Conservation (phyloP, 352 stramenopile genomes). For the Phytophthora syringae region DNA sequence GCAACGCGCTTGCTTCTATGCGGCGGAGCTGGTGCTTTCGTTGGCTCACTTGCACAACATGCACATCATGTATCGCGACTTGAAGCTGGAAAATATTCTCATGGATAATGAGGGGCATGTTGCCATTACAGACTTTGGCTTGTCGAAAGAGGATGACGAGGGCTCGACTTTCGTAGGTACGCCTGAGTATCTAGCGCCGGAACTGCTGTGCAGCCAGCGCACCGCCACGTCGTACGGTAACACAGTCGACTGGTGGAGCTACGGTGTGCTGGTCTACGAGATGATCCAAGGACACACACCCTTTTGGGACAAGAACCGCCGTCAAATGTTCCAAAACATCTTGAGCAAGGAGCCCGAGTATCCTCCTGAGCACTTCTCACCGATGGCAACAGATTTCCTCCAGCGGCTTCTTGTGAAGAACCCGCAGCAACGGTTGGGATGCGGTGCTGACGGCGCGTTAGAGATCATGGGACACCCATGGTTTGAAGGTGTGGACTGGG, state of each 20-base stretch:
- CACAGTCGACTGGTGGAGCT: slow-evolving; percentile 91
- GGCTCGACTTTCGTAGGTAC: slow-evolving; percentile 86
- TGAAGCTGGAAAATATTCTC: slow-evolving; percentile 92
- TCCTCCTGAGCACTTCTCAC: slow-evolving; percentile 64
- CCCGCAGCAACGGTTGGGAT: slow-evolving; percentile 67
- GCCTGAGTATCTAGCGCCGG: slow-evolving; percentile 84
- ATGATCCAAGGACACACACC: slow-evolving; percentile 88
- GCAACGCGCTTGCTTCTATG: slow-evolving; percentile 82
- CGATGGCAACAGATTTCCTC: slow-evolving; percentile 70
- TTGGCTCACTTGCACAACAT: slow-evolving; percentile 86
- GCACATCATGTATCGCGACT: slow-evolving; percentile 91
- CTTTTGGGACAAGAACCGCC: slow-evolving; percentile 87
- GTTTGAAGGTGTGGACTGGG: slow-evolving; percentile 84
- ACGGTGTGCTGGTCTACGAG: slow-evolving; percentile 86
- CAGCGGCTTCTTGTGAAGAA: slow-evolving; percentile 80
- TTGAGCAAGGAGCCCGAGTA: slow-evolving; percentile 75
- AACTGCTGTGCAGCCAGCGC: slow-evolving; percentile 75
- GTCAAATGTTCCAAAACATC: slow-evolving; percentile 90
- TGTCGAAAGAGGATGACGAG: slow-evolving; percentile 88
- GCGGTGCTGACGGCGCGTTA: slow-evolving; percentile 57
- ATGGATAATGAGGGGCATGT: slow-evolving; percentile 88
- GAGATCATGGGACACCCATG: slow-evolving; percentile 88
- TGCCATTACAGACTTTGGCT: slow-evolving; percentile 88
- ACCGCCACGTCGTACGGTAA: slow-evolving; percentile 84
- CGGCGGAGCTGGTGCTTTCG: slow-evolving; percentile 82